phyloP scores from a whole-genome alignment of 2,329 filamentous ascomycete genomes.

The Aspergillus pseudonomiae region DNA sequence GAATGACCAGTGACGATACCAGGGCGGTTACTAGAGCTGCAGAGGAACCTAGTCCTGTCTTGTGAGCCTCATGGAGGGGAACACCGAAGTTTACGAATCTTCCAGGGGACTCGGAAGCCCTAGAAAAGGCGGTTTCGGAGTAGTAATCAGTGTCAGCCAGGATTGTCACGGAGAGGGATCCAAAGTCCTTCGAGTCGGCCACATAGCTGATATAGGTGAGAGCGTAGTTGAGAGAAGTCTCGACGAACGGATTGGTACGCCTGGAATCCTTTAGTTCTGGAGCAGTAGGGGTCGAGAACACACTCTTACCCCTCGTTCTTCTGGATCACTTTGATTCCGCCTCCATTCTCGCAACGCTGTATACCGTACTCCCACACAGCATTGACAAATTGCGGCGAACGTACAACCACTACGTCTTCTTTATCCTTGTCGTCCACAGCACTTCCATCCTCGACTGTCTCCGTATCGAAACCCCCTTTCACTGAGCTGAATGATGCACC shows the following conservation, averaged over 20 bases:
- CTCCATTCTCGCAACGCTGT: slow-evolving; percentile 67
- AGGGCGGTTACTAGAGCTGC: slow-evolving; percentile 91
- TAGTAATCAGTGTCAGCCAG: slow-evolving; percentile 97
- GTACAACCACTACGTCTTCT: slow-evolving; percentile 75
- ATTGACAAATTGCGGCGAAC: slow-evolving; percentile 86
- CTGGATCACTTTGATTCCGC: slow-evolving; percentile 81
- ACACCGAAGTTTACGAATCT: slow-evolving; percentile 79
- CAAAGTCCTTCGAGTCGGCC: slow-evolving; percentile 58
- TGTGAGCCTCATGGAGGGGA: slow-evolving; percentile 77
- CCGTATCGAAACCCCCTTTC: slow-evolving; percentile 14
- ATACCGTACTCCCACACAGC: slow-evolving; percentile 89
- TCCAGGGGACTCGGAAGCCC: slow-evolving; percentile 35
- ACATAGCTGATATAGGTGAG: slow-evolving; percentile 72
- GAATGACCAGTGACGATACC: slow-evolving; percentile 54
- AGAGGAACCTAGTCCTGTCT: slow-evolving; percentile 93
- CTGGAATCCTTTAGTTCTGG: slow-evolving; percentile 38
- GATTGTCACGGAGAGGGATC: slow-evolving; percentile 76
- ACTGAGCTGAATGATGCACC: slow-evolving; percentile 20
- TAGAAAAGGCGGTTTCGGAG: slow-evolving; percentile 64
- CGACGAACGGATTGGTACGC: slow-evolving; percentile 80
- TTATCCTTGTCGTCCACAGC: slow-evolving; percentile 61
- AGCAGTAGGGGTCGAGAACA: background rate
- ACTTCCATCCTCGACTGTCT: slow-evolving; percentile 15
- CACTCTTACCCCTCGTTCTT: slow-evolving; percentile 42
- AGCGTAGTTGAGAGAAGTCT: slow-evolving; percentile 85